Evolutionary conservation across 768 basidiomycete species (phyloP).

Genomic region (Podaxis mareebaensis): DNA sequence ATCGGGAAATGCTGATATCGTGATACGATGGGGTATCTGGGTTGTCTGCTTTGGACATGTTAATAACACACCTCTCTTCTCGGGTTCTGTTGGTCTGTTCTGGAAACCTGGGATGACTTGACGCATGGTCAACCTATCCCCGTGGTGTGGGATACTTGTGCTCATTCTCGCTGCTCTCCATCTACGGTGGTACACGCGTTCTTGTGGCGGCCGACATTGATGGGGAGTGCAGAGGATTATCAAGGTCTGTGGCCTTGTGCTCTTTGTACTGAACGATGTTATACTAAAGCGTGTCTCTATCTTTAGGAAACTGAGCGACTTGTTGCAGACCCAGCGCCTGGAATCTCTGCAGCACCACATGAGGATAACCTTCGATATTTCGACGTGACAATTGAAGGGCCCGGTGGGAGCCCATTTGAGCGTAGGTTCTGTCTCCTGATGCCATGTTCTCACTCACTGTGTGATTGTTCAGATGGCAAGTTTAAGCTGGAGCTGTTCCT

Average conservation of each 20-base stretch:
- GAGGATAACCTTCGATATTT: slow-evolving; percentile 99
- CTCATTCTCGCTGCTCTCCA: neutral
- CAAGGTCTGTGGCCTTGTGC: slow-evolving; percentile 37
- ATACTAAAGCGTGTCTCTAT: neutral
- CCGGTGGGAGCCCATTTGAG: slow-evolving; percentile 90
- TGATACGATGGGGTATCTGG: neutral
- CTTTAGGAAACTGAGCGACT: slow-evolving; percentile 94
- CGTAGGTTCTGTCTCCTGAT: slow-evolving; percentile 41
- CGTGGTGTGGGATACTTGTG: neutral
- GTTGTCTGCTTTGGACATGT: neutral
- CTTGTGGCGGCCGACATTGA: neutral
- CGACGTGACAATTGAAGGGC: slow-evolving; percentile 95
- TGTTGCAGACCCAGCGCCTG: slow-evolving; percentile 94
- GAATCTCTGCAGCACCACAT: slow-evolving; percentile 93
- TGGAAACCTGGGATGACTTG: neutral
- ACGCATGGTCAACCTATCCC: neutral
- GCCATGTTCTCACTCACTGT: slow-evolving; percentile 2
- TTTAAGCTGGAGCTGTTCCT: slow-evolving; percentile 98
- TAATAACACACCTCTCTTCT: neutral
- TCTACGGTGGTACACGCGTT: neutral
- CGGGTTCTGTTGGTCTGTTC: neutral
- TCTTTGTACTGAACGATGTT: neutral
- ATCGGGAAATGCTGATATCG: neutral
- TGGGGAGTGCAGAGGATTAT: slow-evolving; percentile 33
- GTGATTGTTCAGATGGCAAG: slow-evolving; percentile 65